A percentile compares a stretch with the other conserved stretches of the same genome.
phyloP scores from a whole-genome alignment of 2,329 filamentous ascomycete genomes.

The Aureobasidium sp. region DNA sequence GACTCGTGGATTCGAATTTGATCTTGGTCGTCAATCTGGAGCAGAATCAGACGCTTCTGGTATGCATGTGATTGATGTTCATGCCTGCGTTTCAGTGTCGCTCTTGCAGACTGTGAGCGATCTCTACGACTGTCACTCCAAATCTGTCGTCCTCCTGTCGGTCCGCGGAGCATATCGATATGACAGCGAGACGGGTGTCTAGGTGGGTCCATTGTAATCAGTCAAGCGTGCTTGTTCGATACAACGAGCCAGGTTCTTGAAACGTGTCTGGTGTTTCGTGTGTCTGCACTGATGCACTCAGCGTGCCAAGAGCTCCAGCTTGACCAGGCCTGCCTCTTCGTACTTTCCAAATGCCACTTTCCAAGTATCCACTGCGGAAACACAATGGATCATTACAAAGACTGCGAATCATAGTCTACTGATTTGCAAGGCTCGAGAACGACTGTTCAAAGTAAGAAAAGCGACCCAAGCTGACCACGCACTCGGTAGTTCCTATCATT shows the following conservation, averaged over 20 bases:
- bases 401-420: background rate
- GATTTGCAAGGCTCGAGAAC: background rate
- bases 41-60: background rate
- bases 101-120: background rate
- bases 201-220: background rate
- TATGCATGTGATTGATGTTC: background rate
- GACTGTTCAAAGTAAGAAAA: background rate
- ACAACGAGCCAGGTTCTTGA: background rate
- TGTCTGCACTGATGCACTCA: background rate
- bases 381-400: background rate
- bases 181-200: background rate
- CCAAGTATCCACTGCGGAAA: background rate
- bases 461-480: too few relatives aligned
- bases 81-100: background rate
- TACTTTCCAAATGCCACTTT: background rate
- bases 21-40: too few relatives aligned
- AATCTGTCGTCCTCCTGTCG: background rate
- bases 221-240: background rate
- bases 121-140: background rate
- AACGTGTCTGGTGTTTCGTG: background rate
- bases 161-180: background rate
- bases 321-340: background rate
- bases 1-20: background rate
- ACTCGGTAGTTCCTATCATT: too few relatives aligned
- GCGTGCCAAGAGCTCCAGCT: background rate